Conservation (phyloP, 352 stramenopile genomes). For the Phytophthora chlamydospora region DNA sequence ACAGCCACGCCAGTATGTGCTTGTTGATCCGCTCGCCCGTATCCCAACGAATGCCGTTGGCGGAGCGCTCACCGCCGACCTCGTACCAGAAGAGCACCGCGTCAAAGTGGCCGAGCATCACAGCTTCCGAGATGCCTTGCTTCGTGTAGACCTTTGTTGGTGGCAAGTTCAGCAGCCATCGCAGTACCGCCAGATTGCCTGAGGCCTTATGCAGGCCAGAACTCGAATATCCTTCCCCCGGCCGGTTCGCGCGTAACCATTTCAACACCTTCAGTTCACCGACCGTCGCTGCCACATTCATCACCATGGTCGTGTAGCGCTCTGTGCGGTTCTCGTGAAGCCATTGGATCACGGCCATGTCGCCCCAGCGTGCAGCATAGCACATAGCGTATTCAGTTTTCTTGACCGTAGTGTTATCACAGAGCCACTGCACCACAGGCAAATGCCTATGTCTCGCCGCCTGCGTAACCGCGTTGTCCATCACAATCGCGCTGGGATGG, state of each 20-base stretch:
- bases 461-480: not conserved
- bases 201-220: not conserved
- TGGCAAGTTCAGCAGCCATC: slow-evolving; percentile 4
- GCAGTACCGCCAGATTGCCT: slow-evolving; percentile 1
- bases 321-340: slow-evolving; percentile 1
- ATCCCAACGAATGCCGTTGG: too few relatives aligned
- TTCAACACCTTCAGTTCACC: slow-evolving; percentile 8
- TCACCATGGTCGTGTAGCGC: not conserved
- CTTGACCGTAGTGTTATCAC: not conserved
- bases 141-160: not conserved
- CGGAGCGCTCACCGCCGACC: not conserved
- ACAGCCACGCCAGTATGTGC: too few relatives aligned
- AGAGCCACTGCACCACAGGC: slow-evolving; percentile 2
- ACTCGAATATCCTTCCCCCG: slow-evolving; percentile 5
- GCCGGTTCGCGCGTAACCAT: slow-evolving; percentile 9
- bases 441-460: slow-evolving; percentile 3
- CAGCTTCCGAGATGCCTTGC: not conserved
- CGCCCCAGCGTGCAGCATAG: not conserved
- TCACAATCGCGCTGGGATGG: not conserved
- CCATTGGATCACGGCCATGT: not conserved
- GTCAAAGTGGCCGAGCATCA: slow-evolving; percentile 6
- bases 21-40: too few relatives aligned
- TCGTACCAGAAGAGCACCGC: slow-evolving; percentile 2
- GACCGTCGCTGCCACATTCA: slow-evolving; percentile 3
- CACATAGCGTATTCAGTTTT: not conserved